These are phyloP conservation scores for Picea sitchensis DNA, from an alignment of 75 land plant species.

Conservation along the genomic window DNA sequence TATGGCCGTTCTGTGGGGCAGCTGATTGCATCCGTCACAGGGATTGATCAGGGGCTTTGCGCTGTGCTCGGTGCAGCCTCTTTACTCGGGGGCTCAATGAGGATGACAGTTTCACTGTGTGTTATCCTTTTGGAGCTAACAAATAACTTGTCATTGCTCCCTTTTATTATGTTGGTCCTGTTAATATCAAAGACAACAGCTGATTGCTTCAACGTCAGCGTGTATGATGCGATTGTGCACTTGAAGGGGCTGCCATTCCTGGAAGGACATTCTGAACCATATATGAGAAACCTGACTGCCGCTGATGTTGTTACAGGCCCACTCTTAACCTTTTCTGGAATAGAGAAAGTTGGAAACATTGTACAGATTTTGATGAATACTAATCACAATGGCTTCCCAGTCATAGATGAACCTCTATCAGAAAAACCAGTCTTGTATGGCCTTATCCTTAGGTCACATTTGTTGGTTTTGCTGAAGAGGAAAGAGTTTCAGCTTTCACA, in stretches of 20 bases:
- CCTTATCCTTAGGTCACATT: conserved; percentile 66
- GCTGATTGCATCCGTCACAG: conserved; percentile 38
- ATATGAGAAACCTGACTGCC: conserved; percentile 72
- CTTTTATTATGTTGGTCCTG: conserved; percentile 75
- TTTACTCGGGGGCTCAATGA: conserved; percentile 76
- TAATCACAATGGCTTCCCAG: conserved; percentile 84
- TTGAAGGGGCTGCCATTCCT: conserved; percentile 75
- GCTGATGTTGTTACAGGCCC: conserved; percentile 49
- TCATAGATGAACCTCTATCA: conserved; percentile 24
- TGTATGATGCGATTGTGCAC: conserved; percentile 61
- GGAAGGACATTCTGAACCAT: conserved; percentile 67
- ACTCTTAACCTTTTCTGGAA: conserved; percentile 28
- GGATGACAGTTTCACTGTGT: conserved; percentile 91
- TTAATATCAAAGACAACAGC: conserved; percentile 76
- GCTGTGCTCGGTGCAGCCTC: conserved; percentile 85
- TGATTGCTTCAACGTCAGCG: conserved; percentile 63
- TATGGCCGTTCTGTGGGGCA: conserved; percentile 75
- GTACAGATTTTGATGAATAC: conserved; percentile 57
- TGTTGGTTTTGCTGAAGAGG: conserved; percentile 53
- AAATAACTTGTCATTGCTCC: conserved; percentile 70
- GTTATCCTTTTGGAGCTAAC: conserved; percentile 86
- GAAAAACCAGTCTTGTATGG: conserved; percentile 58
- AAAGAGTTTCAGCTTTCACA: conserved; percentile 42
- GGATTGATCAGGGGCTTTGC: conserved; percentile 69
- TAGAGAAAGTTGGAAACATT: conserved; percentile 55